These are phyloP conservation scores for Metschnikowia kunwiensis DNA, from an alignment of 805 yeast species.

Conservation along the genomic window DNA sequence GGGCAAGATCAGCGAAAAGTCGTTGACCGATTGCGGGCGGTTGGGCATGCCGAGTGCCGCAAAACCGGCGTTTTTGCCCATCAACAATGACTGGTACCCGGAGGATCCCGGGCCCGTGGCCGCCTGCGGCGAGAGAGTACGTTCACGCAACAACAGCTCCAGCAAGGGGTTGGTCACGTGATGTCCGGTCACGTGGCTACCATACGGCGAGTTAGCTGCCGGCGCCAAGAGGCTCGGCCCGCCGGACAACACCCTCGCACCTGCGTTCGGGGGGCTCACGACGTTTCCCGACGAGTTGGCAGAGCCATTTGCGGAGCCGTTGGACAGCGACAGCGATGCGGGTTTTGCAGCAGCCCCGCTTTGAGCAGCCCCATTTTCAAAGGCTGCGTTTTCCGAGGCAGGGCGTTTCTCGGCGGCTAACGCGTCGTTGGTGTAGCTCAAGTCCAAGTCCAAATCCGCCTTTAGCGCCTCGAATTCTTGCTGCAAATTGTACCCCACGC, in stretches of 20 bases:
- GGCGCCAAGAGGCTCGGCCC: constrained; percentile 20
- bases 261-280: background rate
- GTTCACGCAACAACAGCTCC: constrained; percentile 19
- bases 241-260: constrained; percentile 9
- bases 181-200: background rate
- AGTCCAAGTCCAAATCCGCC: constrained; percentile 45
- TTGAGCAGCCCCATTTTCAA: no score
- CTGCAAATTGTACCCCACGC: constrained; percentile 45
- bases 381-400: background rate
- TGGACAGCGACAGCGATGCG: background rate
- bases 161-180: constrained; percentile 7
- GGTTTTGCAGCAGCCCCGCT: background rate
- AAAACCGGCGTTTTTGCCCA: constrained; percentile 22
- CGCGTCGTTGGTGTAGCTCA: constrained; percentile 22
- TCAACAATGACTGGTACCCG: constrained; percentile 26
- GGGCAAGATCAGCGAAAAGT: constrained; percentile 22
- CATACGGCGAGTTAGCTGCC: constrained; percentile 12
- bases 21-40: constrained; percentile 44
- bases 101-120: constrained; percentile 9
- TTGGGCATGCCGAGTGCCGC: constrained; percentile 34
- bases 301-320: background rate
- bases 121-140: constrained; percentile 22
- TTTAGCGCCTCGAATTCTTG: constrained; percentile 47
- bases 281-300: background rate
- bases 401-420: background rate